Evolutionary conservation across 352 stramenopile genomes (phyloP), one percentile per base, ranked within the genome.

Genomic region (Pythium dissotocum): DNA sequence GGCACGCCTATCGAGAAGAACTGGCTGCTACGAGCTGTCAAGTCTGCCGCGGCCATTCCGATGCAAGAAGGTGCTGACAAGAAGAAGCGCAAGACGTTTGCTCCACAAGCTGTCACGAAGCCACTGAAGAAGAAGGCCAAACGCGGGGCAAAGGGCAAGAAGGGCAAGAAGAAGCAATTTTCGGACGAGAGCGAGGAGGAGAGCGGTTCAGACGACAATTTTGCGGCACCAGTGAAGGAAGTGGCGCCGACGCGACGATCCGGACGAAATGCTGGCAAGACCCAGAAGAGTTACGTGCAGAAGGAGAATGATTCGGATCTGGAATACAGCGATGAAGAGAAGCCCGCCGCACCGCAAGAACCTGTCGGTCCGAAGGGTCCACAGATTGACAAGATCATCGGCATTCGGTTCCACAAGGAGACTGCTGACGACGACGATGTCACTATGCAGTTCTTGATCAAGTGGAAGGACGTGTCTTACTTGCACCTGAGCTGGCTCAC

Each of bases 401-500:
- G 89, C 21, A 78, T 95, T 28, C 85, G 87, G 6, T 95, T 95
- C 65, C 78, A 87, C 72, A 94, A 93, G 53, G 72, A 76, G 8
- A 69, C 36, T 14, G 36, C 53, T 4, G 77, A 81, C 9, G 69
- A 85, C 26, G 69, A 74, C 18, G 85, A 94, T 4, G 78, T 91
- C 7, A 74, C 73, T 21, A 98, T 99, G 83, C 81, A 98, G 75
- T 99, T 99, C 67, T 76, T 99, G 32, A 97, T 99, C 61, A 99
- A 99, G 83, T 99, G 98, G 98, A 94, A 98, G 58, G 93, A 98
- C 46, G 80, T 98, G 62, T 98, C 89, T 32, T 99, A 99, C 75
- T 78, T 99, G 36, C 98, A 99, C 78, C 87, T 98, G 60, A 99
- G 89, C 26, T 99, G 98, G 98, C 93, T 99, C 70, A 97, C 85